Evolutionary conservation across 305 asterid species (phyloP), one percentile per base, ranked within the genome.

Genomic region (Fraxinus platypoda): DNA sequence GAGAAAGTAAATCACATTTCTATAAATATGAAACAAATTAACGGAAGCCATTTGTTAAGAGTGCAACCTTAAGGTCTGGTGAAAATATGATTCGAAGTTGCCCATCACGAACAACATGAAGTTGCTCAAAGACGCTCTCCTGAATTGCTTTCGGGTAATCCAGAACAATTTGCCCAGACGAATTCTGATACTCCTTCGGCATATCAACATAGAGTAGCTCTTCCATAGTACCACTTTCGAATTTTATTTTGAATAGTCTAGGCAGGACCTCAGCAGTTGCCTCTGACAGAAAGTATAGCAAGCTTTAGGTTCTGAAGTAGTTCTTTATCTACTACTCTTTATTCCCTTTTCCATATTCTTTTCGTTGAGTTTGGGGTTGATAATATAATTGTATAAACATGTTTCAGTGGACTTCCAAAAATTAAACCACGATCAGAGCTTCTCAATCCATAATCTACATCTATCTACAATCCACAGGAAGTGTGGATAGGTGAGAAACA

Each of bases 261-360:
- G 98, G 98, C 75, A 94, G 88, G 74, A 92, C 97, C 78, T 94
- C 98, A 23, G 77, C 90, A 80, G 97, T 94, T 62, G 97, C 96
- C 93, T 92, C 98, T 94, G 91, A 74, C 54, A 83, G 71, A 72
- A 70, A n/a, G 64, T 77, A 78, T 83, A 49, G 33, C 74, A 80
- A 81, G 76, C 13, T 43, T 89, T 74, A 89, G 84, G 80, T 75
- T 81, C 74, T 57, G 33, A 30, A 70, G 78, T 31, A 75, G 31
- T 13, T 64, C 33, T 31, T 59, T 75, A 35, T 30, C 78, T 80
- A 8, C 3, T 52, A 66, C 8, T 41, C 4, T 19, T 59, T 59
- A 59, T 25, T 72, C 57, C 70, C 37, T n/a, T 43, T 31, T 81
- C 38, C 80, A 6, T 38, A 62, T 84, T 52, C 70, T 75, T 46